These are phyloP conservation scores for Aspergillus sp. DNA, from an alignment of 2,329 filamentous ascomycete genomes.

Conservation along the genomic window DNA sequence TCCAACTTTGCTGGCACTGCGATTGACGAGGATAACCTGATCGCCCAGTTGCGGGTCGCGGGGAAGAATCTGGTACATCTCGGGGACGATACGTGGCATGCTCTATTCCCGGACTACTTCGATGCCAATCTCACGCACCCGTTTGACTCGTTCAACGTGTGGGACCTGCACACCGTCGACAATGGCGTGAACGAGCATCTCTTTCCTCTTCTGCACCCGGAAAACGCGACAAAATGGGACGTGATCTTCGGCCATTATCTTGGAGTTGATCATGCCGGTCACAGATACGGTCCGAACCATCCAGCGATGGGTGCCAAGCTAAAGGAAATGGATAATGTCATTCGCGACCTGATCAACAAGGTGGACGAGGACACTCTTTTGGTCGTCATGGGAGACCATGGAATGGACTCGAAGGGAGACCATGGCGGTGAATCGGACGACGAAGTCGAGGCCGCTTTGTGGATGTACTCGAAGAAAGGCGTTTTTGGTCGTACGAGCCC, in stretches of 20 bases:
- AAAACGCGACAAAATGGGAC: constrained; percentile 75
- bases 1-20: constrained; percentile 94
- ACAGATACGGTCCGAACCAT: constrained; percentile 92
- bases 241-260: constrained; percentile 92
- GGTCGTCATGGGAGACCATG: constrained; percentile 98
- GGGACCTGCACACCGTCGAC: constrained; percentile 95
- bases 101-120: constrained; percentile 91
- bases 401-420: constrained; percentile 96
- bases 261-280: constrained; percentile 94
- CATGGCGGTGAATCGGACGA: constrained; percentile 98
- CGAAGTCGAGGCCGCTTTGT: constrained; percentile 88
- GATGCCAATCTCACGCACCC: constrained; percentile 79
- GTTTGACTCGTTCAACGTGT: constrained; percentile 98
- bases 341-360: constrained; percentile 67
- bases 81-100: constrained; percentile 97
- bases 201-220: constrained; percentile 67
- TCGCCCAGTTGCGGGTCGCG: constrained; percentile 62
- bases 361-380: constrained; percentile 85
- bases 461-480: constrained; percentile 94
- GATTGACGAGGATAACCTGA: constrained; percentile 86
- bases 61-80: constrained; percentile 84
- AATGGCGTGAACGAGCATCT: constrained; percentile 92
- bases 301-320: constrained; percentile 88
- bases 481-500: constrained; percentile 75
- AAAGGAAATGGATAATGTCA: constrained; percentile 81